Percentiles rank a stretch among this genome's conserved stretches.
Conservation (phyloP, 768 basidiomycete species). For the Lyophyllum atratum region DNA sequence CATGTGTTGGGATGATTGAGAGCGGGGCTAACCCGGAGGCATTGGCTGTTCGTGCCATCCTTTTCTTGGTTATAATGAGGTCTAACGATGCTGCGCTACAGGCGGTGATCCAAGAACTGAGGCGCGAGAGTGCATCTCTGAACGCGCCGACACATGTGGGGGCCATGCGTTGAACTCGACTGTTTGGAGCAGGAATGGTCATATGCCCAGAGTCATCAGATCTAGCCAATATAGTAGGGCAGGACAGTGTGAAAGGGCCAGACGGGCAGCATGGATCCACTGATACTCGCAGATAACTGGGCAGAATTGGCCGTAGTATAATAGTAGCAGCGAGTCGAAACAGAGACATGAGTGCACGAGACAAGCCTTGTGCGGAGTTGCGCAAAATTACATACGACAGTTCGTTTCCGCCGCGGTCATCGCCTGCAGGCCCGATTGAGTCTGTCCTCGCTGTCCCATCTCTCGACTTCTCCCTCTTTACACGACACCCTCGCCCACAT, state of each 20-base stretch:
- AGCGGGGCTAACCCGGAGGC: slow-evolving; percentile 92
- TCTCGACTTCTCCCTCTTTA: neutral
- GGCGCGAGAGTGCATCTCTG: slow-evolving; percentile 61
- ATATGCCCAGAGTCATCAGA: slow-evolving; percentile 5
- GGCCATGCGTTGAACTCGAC: neutral
- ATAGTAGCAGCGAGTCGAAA: neutral
- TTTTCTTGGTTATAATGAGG: slow-evolving; percentile 3
- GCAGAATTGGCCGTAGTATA: neutral
- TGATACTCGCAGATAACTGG: neutral
- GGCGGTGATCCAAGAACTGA: slow-evolving; percentile 85
- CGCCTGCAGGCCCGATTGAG: neutral
- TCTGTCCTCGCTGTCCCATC: neutral
- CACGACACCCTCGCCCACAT: neutral
- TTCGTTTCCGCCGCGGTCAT: slow-evolving; percentile 6
- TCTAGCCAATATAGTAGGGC: no score
- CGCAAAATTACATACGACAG: slow-evolving; percentile 20
- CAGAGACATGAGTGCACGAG: slow-evolving; percentile 10
- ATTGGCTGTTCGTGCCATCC: slow-evolving; percentile 62
- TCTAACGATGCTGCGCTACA: slow-evolving; percentile 27
- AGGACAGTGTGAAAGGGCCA: no score
- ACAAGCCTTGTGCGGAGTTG: slow-evolving; percentile 24
- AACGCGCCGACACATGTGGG: slow-evolving; percentile 27
- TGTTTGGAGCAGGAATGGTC: neutral
- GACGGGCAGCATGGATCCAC: slow-evolving; percentile 3
- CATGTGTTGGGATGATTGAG: slow-evolving; percentile 91